These are phyloP conservation scores for Crithidia mellificae DNA, from an alignment of 208 protist species.

Conservation along the genomic window DNA sequence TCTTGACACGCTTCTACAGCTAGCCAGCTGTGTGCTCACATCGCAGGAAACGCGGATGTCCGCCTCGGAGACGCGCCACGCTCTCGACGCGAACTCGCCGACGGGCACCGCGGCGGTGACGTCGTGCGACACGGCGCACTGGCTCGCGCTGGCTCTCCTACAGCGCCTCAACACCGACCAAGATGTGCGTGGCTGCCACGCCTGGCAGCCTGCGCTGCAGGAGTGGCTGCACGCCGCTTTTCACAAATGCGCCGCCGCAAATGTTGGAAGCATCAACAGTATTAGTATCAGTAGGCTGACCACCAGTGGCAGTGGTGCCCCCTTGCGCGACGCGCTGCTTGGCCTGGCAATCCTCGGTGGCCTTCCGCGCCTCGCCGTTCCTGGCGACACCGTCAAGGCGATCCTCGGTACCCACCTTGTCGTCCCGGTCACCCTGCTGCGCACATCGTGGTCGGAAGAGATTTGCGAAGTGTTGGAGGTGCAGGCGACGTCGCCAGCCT, in stretches of 20 bases:
- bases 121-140: slow-evolving; percentile 42
- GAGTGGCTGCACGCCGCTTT: slow-evolving; percentile 61
- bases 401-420: slow-evolving; percentile 47
- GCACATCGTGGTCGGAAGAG: slow-evolving; percentile 61
- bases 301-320: too few species aligned
- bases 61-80: slow-evolving; percentile 30
- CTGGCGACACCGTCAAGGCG: slow-evolving; percentile 65
- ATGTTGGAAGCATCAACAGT: slow-evolving; percentile 1
- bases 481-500: not conserved
- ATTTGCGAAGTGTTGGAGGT: slow-evolving; percentile 71
- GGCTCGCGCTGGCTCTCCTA: slow-evolving; percentile 73
- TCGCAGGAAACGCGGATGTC: slow-evolving; percentile 30
- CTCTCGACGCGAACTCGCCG: slow-evolving; percentile 14
- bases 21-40: slow-evolving; percentile 40
- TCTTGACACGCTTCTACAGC: slow-evolving; percentile 40
- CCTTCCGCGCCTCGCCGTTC: slow-evolving; percentile 60
- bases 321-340: slow-evolving; percentile 48
- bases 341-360: slow-evolving; percentile 68
- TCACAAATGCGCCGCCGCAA: not conserved
- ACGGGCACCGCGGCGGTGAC: slow-evolving; percentile 12
- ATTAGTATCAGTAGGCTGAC: not conserved
- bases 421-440: slow-evolving; percentile 46
- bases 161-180: slow-evolving; percentile 63
- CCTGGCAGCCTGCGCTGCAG: slow-evolving; percentile 57
- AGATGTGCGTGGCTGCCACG: slow-evolving; percentile 37